Base-by-base conservation (phyloP, 129 eudicot genomes). In the Deinandra increscens region DNA sequence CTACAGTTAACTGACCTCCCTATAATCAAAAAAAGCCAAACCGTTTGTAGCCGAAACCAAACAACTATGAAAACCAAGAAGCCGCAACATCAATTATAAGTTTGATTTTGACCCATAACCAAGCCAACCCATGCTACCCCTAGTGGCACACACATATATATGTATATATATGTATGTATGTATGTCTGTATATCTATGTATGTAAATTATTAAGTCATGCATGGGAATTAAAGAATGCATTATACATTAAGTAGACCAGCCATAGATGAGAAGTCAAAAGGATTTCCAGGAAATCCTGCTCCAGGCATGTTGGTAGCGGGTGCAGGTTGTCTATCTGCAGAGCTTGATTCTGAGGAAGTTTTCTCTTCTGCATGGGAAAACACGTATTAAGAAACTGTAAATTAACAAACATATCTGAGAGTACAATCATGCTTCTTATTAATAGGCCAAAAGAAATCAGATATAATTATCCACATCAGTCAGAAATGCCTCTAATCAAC, bases 261-360 rank as follows among this genome's bases (percentile, higher is more conserved):
- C 95, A 89, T 87, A 23, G 91, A 83, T 42, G 98, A 89, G 76
- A 93, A 93, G 78, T 93, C 98, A 81, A 93, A 93, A 7, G 98
- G 95, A 75, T 83, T 89, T 53, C 67, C 54, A 58, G 64, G 64
- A 58, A 26, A 58, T 58, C 64, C 64, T 79, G 91, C 73, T 78
- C 74, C 90, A 18, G 89, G 71, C 56, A 76, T 77, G 64, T 39
- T 26, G 19, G 64, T 58, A 38, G 88, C 12, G 13, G 78, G 79
- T 22, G 54, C 59, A 43, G 78, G 5, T 63, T 70, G 43, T 66
- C 72, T 59, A 69, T 74, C 83, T 31, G 71, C 78, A 2, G 87
- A 66, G 73, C 80, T 71, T 55, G 95, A 64, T 46, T 62, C 85
- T 7, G 96, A 55, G 43, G 82, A 13, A 38, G 36, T 70, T 66